Evolutionary conservation across 495 filamentous ascomycete genomes (phyloP), one percentile per base, ranked within the genome.

Genomic region (Penicillium malachiteum): DNA sequence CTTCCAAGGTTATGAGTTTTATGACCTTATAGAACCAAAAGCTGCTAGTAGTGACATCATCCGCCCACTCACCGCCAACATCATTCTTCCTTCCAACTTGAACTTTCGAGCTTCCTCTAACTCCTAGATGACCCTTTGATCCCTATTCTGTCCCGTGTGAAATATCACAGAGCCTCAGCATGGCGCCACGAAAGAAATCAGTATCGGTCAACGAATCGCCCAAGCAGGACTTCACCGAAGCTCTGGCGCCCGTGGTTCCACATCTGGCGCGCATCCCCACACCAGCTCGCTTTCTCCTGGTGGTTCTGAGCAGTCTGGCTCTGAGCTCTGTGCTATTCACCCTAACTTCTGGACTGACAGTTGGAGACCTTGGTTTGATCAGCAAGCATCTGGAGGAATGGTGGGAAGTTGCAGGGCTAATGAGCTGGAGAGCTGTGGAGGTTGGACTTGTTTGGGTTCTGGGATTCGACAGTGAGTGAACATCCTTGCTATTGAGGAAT

Each of bases 371-470:
- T 21, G 80, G 79, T 0, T 63, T 65, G 34, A 82, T 92, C 50
- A 83, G 81, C 64, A 81, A 84, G 55, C 79, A 77, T 33, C 54
- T 84, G 45, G 81, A 82, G 50, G 77, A 82, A 54, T 81, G 79
- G 79, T 72, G 74, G 63, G 83, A 89, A 67, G 74, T 87, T n/a
- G 77, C 58, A 7, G 77, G 80, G 5, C 63, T 89, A 52, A 70
- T 88, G 10, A 81, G 60, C 7, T 92, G 88, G 87, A 86, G 79
- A 72, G 71, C 86, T 52, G 75, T 85, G 34, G 84, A 89, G 67
- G 76, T 96, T 45, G 85, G 77, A 18, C 58, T 90, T 14, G 84
- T 81, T 33, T 95, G 90, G 91, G 79, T 75, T 56, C 73, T 84
- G 35, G 77, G 83, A 45, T 90, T 83, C 65, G 90, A 93, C 67